Percentiles rank a stretch among this genome's conserved stretches.
Conservation (phyloP, 352 stramenopile species). For the Globisporangium alternatum region DNA sequence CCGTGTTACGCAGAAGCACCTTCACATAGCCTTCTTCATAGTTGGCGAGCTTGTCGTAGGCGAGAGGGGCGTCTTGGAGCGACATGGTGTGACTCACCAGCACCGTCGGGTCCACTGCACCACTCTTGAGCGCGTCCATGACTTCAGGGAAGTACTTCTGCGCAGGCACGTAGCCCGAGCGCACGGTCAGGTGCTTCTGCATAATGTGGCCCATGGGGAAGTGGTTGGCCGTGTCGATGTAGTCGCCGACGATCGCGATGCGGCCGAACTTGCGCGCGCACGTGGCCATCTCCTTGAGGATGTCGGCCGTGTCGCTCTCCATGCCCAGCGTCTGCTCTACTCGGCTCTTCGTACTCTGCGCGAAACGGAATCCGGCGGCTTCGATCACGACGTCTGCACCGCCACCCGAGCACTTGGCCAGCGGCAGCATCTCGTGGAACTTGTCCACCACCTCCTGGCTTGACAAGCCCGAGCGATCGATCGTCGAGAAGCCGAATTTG, state of each 20-base stretch:
- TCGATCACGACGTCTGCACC: conserved; percentile 43
- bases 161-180: conserved; percentile 26
- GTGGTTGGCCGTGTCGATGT: conserved; percentile 25
- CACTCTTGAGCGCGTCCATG: conserved; percentile 26
- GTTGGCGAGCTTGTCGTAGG: conserved; percentile 33
- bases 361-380: conserved; percentile 29
- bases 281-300: conserved; percentile 29
- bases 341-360: conserved; percentile 20
- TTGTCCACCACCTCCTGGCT: conserved; percentile 28
- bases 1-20: conserved; percentile 20
- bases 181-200: conserved; percentile 41
- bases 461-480: conserved; percentile 24
- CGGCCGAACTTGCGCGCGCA: conserved; percentile 34
- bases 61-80: conserved; percentile 26
- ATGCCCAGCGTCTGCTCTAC: conserved; percentile 27
- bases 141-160: conserved; percentile 33
- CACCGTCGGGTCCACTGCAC: conserved; percentile 25
- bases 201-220: conserved; percentile 44
- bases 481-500: conserved; percentile 33
- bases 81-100: conserved; percentile 30
- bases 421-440: conserved; percentile 28
- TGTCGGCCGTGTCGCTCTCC: conserved; percentile 27
- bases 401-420: conserved; percentile 16
- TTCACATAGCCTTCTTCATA: conserved; percentile 33
- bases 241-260: conserved; percentile 32